Evolutionary conservation across 2,329 filamentous ascomycete genomes (phyloP).

Genomic region (Trichoderma hamatum): DNA sequence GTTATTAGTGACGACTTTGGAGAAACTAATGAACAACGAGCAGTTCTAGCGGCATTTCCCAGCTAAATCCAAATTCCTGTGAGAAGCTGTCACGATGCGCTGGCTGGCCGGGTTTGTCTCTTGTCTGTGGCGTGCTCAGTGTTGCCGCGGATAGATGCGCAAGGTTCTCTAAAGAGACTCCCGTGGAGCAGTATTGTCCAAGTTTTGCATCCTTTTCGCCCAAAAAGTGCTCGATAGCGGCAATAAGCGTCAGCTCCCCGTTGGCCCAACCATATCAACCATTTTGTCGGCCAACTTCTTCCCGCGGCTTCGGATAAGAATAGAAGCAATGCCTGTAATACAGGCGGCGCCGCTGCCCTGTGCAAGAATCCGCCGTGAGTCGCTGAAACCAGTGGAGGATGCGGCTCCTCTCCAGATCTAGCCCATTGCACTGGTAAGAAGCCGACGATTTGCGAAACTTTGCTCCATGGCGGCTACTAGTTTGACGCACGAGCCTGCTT

Average conservation of each 20-base stretch:
- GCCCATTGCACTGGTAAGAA: background rate
- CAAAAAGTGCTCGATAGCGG: background rate
- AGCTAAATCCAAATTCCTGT: background rate
- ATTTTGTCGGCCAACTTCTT: background rate
- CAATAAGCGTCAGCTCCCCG: background rate
- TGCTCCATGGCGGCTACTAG: slow-evolving; percentile 17
- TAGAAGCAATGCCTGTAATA: background rate
- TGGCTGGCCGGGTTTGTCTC: background rate
- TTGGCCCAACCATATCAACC: background rate
- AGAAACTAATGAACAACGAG: slow-evolving; percentile 3
- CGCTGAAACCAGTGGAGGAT: background rate
- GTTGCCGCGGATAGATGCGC: background rate
- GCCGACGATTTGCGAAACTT: background rate
- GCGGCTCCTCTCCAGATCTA: background rate
- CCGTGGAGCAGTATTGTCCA: background rate
- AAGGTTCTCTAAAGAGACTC: background rate
- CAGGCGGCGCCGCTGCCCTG: background rate
- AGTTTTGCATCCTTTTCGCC: background rate
- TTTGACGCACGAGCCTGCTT: slow-evolving; percentile 16
- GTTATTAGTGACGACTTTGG: background rate
- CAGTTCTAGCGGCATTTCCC: slow-evolving; percentile 2
- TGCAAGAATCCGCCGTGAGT: background rate
- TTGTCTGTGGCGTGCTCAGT: background rate
- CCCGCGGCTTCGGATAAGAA: background rate
- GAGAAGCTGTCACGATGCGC: background rate